These are phyloP conservation scores for Urtica urens DNA, from an alignment of 306 rosid genomes.

Conservation along the genomic window DNA sequence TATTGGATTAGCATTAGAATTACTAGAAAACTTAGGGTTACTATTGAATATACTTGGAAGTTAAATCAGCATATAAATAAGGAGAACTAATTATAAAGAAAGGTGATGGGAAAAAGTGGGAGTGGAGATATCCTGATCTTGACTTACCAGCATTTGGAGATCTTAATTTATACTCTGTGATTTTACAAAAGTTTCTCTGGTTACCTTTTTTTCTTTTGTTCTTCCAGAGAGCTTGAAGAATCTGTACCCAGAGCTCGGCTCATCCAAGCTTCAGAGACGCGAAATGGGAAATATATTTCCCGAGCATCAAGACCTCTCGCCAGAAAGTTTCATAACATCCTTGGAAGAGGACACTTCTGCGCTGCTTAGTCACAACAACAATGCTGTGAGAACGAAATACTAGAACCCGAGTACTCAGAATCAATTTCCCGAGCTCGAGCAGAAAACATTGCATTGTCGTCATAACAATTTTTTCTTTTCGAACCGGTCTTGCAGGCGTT, in stretches of 20 bases:
- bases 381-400: not conserved
- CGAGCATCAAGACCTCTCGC: slow-evolving; percentile 1
- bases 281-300: slow-evolving; percentile 1
- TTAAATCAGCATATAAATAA: too few species aligned
- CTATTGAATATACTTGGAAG: too few species aligned
- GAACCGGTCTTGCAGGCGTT: slow-evolving; percentile 4
- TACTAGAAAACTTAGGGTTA: too few species aligned
- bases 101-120: too few species aligned
- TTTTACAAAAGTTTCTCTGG: not conserved
- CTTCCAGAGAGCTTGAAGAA: slow-evolving; percentile 19
- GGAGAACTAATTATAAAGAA: too few species aligned
- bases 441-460: too few species aligned
- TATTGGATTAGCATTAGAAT: not conserved
- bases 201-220: not conserved
- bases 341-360: slow-evolving; percentile 3
- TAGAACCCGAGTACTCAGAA: too few species aligned
- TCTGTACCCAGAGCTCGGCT: slow-evolving; percentile 1
- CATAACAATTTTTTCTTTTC: slow-evolving; percentile 1
- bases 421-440: not conserved
- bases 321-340: not conserved
- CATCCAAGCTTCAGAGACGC: not conserved
- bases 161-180: not conserved
- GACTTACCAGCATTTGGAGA: too few species aligned
- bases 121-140: too few species aligned
- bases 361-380: slow-evolving; percentile 1